Conservation (phyloP, 139 green algal species). For the Coelastrella sp. region DNA sequence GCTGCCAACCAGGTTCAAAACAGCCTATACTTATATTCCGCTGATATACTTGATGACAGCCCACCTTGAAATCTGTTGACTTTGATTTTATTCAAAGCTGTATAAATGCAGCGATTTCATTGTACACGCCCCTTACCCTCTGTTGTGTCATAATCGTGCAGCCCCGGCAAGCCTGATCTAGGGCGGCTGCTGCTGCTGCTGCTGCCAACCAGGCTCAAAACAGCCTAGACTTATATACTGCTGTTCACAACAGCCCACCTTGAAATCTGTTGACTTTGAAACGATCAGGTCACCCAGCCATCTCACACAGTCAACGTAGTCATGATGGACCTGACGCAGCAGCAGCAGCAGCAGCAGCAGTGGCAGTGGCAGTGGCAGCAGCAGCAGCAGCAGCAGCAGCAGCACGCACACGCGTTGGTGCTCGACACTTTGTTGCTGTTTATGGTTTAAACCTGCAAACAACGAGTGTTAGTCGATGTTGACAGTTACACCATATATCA, state of each 20-base stretch:
- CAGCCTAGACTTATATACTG: no score
- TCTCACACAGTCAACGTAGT: slow-evolving; percentile 90
- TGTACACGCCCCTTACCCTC: no score
- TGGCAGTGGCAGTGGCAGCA: slow-evolving; percentile 5
- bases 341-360: slow-evolving; percentile 2
- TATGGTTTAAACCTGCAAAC: not conserved
- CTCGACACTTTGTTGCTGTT: not conserved
- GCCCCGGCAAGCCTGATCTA: no score
- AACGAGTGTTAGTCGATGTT: no score
- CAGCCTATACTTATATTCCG: no score
- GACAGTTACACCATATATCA: not conserved
- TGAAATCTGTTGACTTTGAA: slow-evolving; percentile 73
- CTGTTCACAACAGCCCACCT: not conserved
- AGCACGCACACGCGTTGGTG: not conserved
- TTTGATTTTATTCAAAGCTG: slow-evolving; percentile 56
- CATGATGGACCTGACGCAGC: slow-evolving; percentile 70
- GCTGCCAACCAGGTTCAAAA: no score
- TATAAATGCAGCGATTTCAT: no score
- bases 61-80: slow-evolving; percentile 61
- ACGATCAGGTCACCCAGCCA: slow-evolving; percentile 85
- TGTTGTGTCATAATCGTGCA: no score
- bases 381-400: slow-evolving; percentile 5
- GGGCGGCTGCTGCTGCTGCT: no score
- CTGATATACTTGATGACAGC: not conserved
- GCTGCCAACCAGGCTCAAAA: no score